Conservation (phyloP, 495 filamentous ascomycete genomes). For the Aspergillus kassunensis region DNA sequence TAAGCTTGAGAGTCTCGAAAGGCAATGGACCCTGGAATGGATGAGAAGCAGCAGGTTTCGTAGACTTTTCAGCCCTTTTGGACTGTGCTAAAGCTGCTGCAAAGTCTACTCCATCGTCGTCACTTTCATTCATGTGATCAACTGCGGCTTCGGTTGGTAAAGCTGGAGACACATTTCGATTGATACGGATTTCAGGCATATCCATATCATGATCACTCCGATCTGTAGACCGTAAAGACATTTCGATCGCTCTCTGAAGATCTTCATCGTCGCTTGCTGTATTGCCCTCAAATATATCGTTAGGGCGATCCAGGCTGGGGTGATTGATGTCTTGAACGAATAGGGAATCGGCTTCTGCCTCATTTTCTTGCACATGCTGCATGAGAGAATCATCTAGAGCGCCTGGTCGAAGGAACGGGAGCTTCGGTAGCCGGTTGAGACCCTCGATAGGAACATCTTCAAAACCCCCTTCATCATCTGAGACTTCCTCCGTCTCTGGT, state of each 20-base stretch:
- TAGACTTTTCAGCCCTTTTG: slow-evolving; percentile 26
- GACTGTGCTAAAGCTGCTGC: slow-evolving; percentile 40
- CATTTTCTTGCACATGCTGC: slow-evolving; percentile 33
- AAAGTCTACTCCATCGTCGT: slow-evolving; percentile 45
- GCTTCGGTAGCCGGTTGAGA: slow-evolving; percentile 79
- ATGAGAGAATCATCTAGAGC: slow-evolving; percentile 37
- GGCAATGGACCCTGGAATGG: slow-evolving; percentile 74
- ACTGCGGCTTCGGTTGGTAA: slow-evolving; percentile 10
- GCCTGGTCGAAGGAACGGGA: slow-evolving; percentile 37
- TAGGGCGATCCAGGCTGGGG: slow-evolving; percentile 25
- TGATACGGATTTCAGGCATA: slow-evolving; percentile 33
- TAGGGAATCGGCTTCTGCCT: slow-evolving; percentile 53
- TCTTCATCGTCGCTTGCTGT: slow-evolving; percentile 65
- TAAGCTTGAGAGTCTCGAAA: slow-evolving; percentile 80
- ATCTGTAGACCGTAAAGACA: slow-evolving; percentile 56
- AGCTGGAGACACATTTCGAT: slow-evolving; percentile 19
- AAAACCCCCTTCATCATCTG: slow-evolving; percentile 68
- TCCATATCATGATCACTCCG: slow-evolving; percentile 26
- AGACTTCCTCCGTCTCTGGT: slow-evolving; percentile 48
- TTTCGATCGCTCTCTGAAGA: slow-evolving; percentile 72
- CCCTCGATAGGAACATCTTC: slow-evolving; percentile 96
- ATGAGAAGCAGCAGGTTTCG: slow-evolving; percentile 15
- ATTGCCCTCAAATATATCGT: slow-evolving; percentile 42
- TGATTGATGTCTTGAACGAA: slow-evolving; percentile 57
- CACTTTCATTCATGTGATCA: slow-evolving; percentile 29